Evolutionary conservation across 768 basidiomycete species (phyloP), one percentile per base, ranked within the genome.

Genomic region (Russula griseocarnosa): DNA sequence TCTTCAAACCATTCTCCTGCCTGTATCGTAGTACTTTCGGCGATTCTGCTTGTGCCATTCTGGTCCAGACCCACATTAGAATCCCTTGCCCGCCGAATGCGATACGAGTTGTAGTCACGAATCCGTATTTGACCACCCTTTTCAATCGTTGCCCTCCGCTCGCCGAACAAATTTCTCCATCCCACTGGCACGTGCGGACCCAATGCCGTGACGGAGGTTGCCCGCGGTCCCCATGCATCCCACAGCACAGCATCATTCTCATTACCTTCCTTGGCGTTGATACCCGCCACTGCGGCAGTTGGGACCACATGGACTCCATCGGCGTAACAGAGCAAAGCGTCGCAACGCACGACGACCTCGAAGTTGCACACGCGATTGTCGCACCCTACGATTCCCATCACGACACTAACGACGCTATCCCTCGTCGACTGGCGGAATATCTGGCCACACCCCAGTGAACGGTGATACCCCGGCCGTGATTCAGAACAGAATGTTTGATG

Each of bases 41-140:
- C 38, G 44, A 62, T 46, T 34, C 24, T 44, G 42, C 60, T 22
- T 32, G 14, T 32, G n/a, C 30, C 38, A 13, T 42, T n/a, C 28
- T 13, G 16, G 18, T 22, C 14, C 5, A 38, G 14, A 38, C 14
- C 38, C 6, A 38, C 38, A 38, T 38, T 14, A 4, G 40, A n/a
- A 9, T 9, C n/a, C 26, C 42, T 16, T 50, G 59, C 60, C 24
- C 28, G 42, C 32, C 60, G 32, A 10, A 46, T 55, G 6, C 52
- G 53, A 46, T 61, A 49, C 8, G 46, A 46, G 20, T 50, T 55
- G 46, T 49, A 55, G 36, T 62, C 61, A 47, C 30, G 11, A 22
- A 55, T 62, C 28, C 61, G 54, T 36, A 62, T 47, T 38, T 3
- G 30, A 36, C 30, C 44, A 16, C 32, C 20, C 16, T 18, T 1